Evolutionary conservation across 352 stramenopile species (phyloP), one percentile per base, ranked within the genome.

Genomic region (Pythium dissotocum): DNA sequence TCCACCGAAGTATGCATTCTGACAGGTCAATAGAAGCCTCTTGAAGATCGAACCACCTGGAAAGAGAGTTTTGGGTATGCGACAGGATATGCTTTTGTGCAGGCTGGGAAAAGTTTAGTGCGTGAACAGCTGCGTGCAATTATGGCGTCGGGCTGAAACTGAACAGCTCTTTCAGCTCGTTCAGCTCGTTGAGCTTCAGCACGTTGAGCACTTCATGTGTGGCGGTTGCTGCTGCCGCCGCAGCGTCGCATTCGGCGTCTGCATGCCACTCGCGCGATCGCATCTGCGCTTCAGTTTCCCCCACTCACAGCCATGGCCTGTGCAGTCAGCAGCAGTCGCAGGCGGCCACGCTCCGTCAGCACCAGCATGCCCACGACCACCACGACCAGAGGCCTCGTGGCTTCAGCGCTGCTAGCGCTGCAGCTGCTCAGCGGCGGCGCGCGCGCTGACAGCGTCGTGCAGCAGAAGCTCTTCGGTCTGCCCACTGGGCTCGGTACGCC

Each of bases 401-500:
- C 49, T 3, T 38, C 49, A 26, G 49, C 26, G 49, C 49, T 56
- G 49, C 49, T 56, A 13, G 28, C 46, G 46, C 46, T 53, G 46
- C 46, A 53, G 10, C 46, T 53, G 6, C 18, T 53, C n/a, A 16
- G 38, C 38, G 18, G 44, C 44, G 46, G 24, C 61, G 49, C 51
- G n/a, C 30, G 48, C 21, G 38, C 32, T 35, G 21, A 30, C 21
- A 52, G 63, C 35, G 63, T 91, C 55, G 63, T 90, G 44, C 82
- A 90, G 72, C 85, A 93, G 58, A 83, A 88, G 67, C 76, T 95
- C 69, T 91, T 79, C 61, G 85, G 87, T 0, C 71, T 95, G 18
- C 75, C 83, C 18, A 88, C 85, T 1, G 87, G 87, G 1, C 73
- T 93, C 38, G 77, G 78, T 86, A 56, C 59, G 72, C 28, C 28